Percentiles rank a stretch among this genome's conserved stretches.
phyloP scores from a whole-genome alignment of 2,329 filamentous ascomycete genomes.

The Beauveria medogensis region DNA sequence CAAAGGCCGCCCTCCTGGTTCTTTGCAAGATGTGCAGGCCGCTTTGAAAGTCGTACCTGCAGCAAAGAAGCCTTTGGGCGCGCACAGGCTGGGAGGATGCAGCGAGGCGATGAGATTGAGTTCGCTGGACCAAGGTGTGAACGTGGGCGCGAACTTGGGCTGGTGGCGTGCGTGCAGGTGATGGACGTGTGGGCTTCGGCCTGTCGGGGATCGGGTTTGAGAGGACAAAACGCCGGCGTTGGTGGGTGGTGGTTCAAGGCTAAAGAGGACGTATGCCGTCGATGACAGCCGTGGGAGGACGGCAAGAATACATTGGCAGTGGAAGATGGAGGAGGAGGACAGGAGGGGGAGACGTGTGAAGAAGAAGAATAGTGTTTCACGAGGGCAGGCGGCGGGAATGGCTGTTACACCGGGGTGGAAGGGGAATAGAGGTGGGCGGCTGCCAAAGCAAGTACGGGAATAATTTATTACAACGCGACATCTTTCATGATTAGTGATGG shows the following conservation, averaged over 20 bases:
- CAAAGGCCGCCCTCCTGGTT: not conserved
- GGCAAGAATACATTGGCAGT: not conserved
- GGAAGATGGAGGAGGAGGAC: not conserved
- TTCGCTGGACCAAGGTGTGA: not conserved
- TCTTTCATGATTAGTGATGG: not conserved
- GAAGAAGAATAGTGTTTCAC: not conserved
- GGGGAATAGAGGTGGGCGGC: not conserved
- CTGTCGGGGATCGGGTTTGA: slow-evolving; percentile 6
- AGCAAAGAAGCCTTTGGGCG: not conserved
- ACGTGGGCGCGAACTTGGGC: not conserved
- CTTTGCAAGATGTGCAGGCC: not conserved
- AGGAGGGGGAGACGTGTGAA: not conserved
- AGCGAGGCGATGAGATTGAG: not conserved
- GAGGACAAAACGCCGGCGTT: not conserved
- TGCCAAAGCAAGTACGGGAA: not conserved
- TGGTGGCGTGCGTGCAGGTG: slow-evolving; percentile 1
- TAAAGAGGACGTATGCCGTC: not conserved
- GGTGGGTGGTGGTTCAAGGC: not conserved
- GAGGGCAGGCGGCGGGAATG: slow-evolving; percentile 1
- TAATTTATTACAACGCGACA: not conserved
- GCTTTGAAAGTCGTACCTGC: not conserved
- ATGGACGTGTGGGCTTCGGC: not conserved
- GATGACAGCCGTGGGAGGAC: not conserved
- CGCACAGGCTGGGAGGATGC: not conserved
- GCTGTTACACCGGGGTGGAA: not conserved